phyloP scores from a whole-genome alignment of 2,329 filamentous ascomycete genomes.

The Dothistroma pini region DNA sequence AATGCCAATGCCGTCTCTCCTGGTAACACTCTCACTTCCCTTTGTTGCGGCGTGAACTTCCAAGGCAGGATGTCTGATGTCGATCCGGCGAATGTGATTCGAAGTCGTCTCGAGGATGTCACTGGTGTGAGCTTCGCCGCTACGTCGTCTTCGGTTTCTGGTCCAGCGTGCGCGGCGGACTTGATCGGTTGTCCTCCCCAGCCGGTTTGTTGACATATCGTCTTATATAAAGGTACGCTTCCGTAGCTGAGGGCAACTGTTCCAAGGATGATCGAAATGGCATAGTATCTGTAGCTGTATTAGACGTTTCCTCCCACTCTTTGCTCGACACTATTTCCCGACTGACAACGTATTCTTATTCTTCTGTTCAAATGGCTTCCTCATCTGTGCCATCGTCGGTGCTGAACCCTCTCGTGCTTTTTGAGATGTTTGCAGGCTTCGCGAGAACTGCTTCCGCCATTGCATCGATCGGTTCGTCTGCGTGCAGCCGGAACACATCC shows the following conservation, averaged over 20 bases:
- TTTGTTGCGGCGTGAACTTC: constrained; percentile 96
- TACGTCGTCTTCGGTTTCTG: constrained; percentile 50
- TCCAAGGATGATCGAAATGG: constrained; percentile 71
- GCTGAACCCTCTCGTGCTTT: constrained; percentile 30
- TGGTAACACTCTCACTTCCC: constrained; percentile 89
- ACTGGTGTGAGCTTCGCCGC: constrained; percentile 77
- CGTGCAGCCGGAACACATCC: constrained; percentile 24
- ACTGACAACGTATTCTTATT: constrained; percentile 64
- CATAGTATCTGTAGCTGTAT: constrained; percentile 59
- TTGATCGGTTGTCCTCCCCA: constrained; percentile 93
- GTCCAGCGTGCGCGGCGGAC: constrained; percentile 74
- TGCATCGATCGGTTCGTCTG: constrained; percentile 7
- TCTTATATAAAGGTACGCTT: constrained; percentile 83
- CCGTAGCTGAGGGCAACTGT: constrained; percentile 79
- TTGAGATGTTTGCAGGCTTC: constrained; percentile 27
- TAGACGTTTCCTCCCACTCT: background rate
- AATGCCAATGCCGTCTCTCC: constrained; percentile 97
- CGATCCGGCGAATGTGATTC: constrained; percentile 93
- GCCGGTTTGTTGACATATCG: constrained; percentile 82
- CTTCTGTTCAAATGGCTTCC: constrained; percentile 61
- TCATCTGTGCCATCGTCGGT: constrained; percentile 62
- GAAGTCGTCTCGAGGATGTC: constrained; percentile 74
- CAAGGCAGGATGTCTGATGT: constrained; percentile 94
- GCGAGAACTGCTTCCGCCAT: constrained; percentile 29
- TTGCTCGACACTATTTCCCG: background rate